Evolutionary conservation across 805 yeast genomes (phyloP).

Genomic region (Candida hispaniensis): DNA sequence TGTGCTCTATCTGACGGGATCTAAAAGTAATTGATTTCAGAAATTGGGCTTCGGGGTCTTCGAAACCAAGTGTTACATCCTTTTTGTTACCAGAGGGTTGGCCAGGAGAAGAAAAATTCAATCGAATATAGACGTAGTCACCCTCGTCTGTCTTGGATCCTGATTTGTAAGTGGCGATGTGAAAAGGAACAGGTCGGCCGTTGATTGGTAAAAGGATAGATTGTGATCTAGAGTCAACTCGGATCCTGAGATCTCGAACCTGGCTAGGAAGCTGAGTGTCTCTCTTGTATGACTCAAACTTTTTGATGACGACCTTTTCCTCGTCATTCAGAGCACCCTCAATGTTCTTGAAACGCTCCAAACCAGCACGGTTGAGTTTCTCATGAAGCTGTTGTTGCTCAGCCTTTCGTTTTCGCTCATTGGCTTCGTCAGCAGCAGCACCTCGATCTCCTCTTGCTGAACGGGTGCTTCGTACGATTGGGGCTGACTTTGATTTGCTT

Average conservation of each 20-base stretch:
- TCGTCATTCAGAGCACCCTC: conserved; percentile 30
- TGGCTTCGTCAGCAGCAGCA: conserved; percentile 39
- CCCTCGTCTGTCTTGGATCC: conserved; percentile 96
- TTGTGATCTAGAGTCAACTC: conserved; percentile 79
- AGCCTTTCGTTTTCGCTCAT: conserved; percentile 69
- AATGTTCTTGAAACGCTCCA: conserved; percentile 60
- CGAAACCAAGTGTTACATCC: conserved; percentile 66
- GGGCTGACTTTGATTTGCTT: conserved; percentile 22
- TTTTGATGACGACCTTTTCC: conserved; percentile 64
- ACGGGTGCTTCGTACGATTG: conserved; percentile 53
- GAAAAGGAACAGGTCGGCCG: conserved; percentile 97
- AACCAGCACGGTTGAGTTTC: conserved; percentile 77
- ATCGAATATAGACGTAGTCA: conserved; percentile 78
- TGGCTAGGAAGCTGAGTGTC: conserved; percentile 82
- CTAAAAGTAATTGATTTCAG: conserved; percentile 78
- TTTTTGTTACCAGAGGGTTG: conserved; percentile 59
- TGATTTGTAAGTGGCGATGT: conserved; percentile 83
- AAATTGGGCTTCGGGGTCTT: conserved; percentile 79
- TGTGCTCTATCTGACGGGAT: conserved; percentile 81
- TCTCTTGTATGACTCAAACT: conserved; percentile 87
- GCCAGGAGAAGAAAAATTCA: conserved; percentile 91
- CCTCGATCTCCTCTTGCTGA: conserved; percentile 65
- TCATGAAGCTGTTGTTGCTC: conserved; percentile 77
- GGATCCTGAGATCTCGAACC: conserved; percentile 74
- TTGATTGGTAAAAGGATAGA: conserved; percentile 82